Evolutionary conservation across 225 moss, liverwort and hornwort species (phyloP).

Genomic region (Rhytidiadelphus loreus): DNA sequence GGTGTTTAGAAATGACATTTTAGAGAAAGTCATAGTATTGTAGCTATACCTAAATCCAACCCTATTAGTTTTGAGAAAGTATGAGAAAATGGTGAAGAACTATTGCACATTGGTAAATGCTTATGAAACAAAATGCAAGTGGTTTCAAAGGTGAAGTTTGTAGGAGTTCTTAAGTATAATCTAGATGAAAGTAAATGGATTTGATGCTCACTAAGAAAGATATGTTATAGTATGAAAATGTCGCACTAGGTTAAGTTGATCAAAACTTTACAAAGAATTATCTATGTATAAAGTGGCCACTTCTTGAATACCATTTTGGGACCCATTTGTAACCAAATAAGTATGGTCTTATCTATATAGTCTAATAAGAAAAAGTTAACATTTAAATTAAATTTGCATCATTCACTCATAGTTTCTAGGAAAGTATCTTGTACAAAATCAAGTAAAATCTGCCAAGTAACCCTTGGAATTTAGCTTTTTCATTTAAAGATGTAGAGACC

Average conservation of each 20-base stretch:
- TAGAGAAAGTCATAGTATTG: not conserved
- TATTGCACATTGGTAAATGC: not conserved
- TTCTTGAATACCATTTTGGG: not conserved
- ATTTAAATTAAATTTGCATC: too few relatives aligned
- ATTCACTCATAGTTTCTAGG: not conserved
- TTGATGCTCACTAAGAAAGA: not conserved
- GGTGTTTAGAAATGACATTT: not conserved
- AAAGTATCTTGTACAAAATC: not conserved
- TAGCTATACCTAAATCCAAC: too few relatives aligned
- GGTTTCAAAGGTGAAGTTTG: not conserved
- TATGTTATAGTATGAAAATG: not conserved
- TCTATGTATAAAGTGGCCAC: not conserved
- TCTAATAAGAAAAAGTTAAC: not conserved
- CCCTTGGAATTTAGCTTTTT: not conserved
- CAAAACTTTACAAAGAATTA: not conserved
- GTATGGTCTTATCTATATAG: not conserved
- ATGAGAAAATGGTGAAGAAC: not conserved
- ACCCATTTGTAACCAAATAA: not conserved
- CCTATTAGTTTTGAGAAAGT: not conserved
- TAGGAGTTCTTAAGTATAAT: not conserved
- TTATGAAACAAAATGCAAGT: not conserved
- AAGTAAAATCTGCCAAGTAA: not conserved
- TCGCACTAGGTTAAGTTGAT: not conserved
- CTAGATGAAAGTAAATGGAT: not conserved
- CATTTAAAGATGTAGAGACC: not conserved